These are phyloP conservation scores for Lactarius tabidus DNA, from an alignment of 768 basidiomycete species.

Conservation along the genomic window DNA sequence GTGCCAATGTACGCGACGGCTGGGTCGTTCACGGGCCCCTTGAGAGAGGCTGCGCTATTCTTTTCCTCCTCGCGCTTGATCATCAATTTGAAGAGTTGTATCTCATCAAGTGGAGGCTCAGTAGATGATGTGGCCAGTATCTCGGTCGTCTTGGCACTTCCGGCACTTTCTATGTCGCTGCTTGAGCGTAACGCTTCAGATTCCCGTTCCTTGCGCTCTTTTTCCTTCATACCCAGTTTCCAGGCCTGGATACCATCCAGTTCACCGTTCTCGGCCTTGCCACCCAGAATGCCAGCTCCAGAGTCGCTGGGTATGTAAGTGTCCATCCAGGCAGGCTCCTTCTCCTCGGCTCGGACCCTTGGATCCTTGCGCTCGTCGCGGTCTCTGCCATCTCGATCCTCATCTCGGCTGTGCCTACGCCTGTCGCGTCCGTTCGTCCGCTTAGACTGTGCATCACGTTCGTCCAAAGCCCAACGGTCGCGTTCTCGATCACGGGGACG, in stretches of 20 bases:
- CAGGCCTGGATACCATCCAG: slow-evolving; percentile 83
- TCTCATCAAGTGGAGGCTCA: slow-evolving; percentile 63
- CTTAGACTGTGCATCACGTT: slow-evolving; percentile 63
- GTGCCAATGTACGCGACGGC: slow-evolving; percentile 14
- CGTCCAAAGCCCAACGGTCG: slow-evolving; percentile 59
- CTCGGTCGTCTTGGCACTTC: slow-evolving; percentile 24
- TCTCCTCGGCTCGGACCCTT: slow-evolving; percentile 61
- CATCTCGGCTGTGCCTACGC: slow-evolving; percentile 48
- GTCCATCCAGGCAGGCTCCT: slow-evolving; percentile 93
- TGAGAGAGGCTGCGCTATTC: slow-evolving; percentile 33
- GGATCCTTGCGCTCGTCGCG: slow-evolving; percentile 46
- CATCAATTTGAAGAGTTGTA: slow-evolving; percentile 76
- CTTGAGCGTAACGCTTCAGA: slow-evolving; percentile 22
- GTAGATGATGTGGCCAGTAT: slow-evolving; percentile 22
- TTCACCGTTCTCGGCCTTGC: slow-evolving; percentile 56
- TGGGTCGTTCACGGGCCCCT: slow-evolving; percentile 6
- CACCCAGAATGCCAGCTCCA: slow-evolving; percentile 59
- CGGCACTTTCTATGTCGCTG: slow-evolving; percentile 25
- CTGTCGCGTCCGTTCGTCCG: slow-evolving; percentile 56
- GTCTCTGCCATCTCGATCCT: slow-evolving; percentile 42
- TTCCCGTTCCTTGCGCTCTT: slow-evolving; percentile 54
- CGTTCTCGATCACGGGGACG: slow-evolving; percentile 37
- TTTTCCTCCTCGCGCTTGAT: slow-evolving; percentile 74
- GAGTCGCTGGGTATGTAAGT: slow-evolving; percentile 66
- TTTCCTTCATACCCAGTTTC: slow-evolving; percentile 81